Evolutionary conservation across 768 basidiomycete species (phyloP).

Genomic region (Fibroporia radiculosa): DNA sequence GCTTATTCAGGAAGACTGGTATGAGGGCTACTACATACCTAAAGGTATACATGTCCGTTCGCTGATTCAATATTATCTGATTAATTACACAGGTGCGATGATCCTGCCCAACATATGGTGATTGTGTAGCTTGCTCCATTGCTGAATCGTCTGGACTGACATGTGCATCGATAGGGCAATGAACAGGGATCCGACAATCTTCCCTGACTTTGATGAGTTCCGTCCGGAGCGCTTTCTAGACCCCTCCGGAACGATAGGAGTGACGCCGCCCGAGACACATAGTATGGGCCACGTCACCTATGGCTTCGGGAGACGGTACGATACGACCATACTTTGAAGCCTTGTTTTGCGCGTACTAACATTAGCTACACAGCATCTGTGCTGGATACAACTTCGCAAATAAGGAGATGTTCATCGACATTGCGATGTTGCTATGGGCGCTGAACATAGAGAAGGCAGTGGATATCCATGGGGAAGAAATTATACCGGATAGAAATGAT

Average conservation of each 20-base stretch:
- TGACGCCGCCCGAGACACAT: background rate
- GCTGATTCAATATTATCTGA: background rate
- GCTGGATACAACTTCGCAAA: background rate
- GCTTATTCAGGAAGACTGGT: slow-evolving; percentile 39
- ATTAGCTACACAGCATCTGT: background rate
- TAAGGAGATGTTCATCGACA: background rate
- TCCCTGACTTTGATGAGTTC: slow-evolving; percentile 32
- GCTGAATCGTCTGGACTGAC: no score
- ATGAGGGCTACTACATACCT: slow-evolving; percentile 49
- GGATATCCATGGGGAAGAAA: no score
- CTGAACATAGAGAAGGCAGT: background rate
- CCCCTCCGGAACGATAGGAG: background rate
- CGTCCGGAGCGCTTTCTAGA: slow-evolving; percentile 32
- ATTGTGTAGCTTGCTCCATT: no score
- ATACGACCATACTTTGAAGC: background rate
- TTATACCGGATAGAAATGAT: no score
- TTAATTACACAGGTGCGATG: no score
- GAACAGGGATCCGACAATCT: slow-evolving; percentile 29
- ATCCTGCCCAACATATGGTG: no score
- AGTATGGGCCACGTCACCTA: background rate
- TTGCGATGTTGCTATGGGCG: background rate
- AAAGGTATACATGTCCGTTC: background rate
- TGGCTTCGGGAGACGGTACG: background rate
- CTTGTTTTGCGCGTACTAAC: no score
- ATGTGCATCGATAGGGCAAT: slow-evolving; percentile 23